Evolutionary conservation across 1,284 basidiomycete genomes (phyloP).

Genomic region (Fomes fomentarius): DNA sequence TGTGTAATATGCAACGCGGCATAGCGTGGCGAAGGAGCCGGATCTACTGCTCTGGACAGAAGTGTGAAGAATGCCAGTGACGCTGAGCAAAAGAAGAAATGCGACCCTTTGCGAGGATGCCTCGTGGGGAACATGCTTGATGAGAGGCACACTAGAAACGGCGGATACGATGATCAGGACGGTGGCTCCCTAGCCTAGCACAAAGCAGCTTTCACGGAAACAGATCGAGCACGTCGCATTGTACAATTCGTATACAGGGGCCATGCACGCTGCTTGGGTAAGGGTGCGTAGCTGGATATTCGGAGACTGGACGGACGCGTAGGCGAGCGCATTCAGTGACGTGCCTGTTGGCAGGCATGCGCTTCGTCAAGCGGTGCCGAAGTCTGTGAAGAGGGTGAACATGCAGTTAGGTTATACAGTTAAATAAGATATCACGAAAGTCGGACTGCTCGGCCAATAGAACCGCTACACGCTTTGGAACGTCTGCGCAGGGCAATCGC

Average conservation of each 20-base stretch:
- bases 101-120: slow-evolving; percentile 22
- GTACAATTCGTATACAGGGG: not conserved
- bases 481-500: no score
- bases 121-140: slow-evolving; percentile 31
- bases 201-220: slow-evolving; percentile 6
- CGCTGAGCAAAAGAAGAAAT: slow-evolving; percentile 24
- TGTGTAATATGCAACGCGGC: slow-evolving; percentile 32
- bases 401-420: not conserved
- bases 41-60: slow-evolving; percentile 24
- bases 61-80: slow-evolving; percentile 24
- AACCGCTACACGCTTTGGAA: not conserved
- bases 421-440: slow-evolving; percentile 3
- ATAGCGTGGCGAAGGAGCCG: slow-evolving; percentile 20
- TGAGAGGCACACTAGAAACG: slow-evolving; percentile 16
- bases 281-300: slow-evolving; percentile 1
- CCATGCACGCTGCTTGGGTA: not conserved
- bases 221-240: not conserved
- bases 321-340: slow-evolving; percentile 14
- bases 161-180: slow-evolving; percentile 19
- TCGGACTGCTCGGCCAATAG: slow-evolving; percentile 2
- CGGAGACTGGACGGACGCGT: not conserved
- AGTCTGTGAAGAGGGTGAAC: slow-evolving; percentile 17
- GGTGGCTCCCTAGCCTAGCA: slow-evolving; percentile 8
- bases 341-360: slow-evolving; percentile 23
- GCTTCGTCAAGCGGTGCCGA: slow-evolving; percentile 22